A percentile compares a stretch with the other conserved stretches of the same genome.
Conservation (phyloP, 2,329 filamentous ascomycete species). For the Penicillium polonicum region DNA sequence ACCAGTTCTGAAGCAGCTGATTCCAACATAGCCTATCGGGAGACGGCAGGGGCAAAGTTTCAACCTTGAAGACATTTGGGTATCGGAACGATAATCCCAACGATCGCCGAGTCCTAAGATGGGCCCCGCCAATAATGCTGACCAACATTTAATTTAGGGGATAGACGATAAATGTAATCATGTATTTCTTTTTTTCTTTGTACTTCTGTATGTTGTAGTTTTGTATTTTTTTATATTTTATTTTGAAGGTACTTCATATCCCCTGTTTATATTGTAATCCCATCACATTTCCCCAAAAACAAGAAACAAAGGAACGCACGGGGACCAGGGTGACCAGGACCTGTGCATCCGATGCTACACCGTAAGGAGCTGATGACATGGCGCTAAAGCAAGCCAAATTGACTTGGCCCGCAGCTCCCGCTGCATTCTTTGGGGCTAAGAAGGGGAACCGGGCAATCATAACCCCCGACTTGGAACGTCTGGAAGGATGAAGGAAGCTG, state of each 20-base stretch:
- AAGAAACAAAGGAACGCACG: constrained; percentile 5
- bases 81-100: constrained; percentile 9
- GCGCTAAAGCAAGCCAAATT: constrained; percentile 26
- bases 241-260: neutral
- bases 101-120: constrained; percentile 12
- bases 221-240: too few relatives aligned
- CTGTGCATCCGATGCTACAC: constrained; percentile 19
- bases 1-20: constrained; percentile 14
- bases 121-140: neutral
- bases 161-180: neutral
- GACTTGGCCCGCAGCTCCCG: constrained; percentile 21
- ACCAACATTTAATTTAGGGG: neutral
- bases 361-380: constrained; percentile 26
- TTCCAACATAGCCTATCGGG: constrained; percentile 14
- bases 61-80: constrained; percentile 8
- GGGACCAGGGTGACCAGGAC: constrained; percentile 5
- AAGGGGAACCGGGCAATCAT: constrained; percentile 16
- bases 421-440: constrained; percentile 18
- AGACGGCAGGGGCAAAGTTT: constrained; percentile 16
- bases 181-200: neutral
- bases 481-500: constrained; percentile 27
- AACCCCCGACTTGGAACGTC: constrained; percentile 21
- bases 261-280: neutral
- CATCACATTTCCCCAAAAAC: constrained; percentile 3
- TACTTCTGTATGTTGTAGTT: neutral